phyloP scores from a whole-genome alignment of 495 filamentous ascomycete genomes.

The Podospora pseudocomata region DNA sequence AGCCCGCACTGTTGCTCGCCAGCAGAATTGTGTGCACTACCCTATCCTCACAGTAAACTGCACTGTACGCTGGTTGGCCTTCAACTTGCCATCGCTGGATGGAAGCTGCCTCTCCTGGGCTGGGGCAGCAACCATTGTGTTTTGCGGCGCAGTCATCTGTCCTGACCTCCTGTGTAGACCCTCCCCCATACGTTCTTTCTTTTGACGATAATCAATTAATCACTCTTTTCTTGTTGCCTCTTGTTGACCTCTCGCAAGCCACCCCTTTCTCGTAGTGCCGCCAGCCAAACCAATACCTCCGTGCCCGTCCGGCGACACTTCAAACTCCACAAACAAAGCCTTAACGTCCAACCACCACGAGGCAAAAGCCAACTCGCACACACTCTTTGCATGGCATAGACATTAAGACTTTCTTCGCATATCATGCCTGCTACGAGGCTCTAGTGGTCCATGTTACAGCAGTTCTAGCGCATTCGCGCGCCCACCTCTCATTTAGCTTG shows the following conservation, averaged over 20 bases:
- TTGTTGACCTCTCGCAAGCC: not conserved
- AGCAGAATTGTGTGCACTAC: no score
- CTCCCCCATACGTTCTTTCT: slow-evolving; percentile 6
- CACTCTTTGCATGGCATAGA: not conserved
- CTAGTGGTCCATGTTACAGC: slow-evolving; percentile 17
- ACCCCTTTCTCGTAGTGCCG: not conserved
- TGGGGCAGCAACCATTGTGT: no score
- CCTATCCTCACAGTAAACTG: not conserved
- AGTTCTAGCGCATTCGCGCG: slow-evolving; percentile 31
- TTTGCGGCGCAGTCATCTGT: slow-evolving; percentile 6
- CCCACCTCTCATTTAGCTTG: slow-evolving; percentile 6
- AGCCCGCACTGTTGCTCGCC: not conserved
- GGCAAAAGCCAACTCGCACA: not conserved
- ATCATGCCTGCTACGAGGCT: slow-evolving; percentile 23
- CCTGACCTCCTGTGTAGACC: slow-evolving; percentile 5
- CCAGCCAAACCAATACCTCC: not conserved
- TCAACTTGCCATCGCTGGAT: slow-evolving; percentile 19
- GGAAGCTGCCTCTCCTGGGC: not conserved
- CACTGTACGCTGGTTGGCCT: slow-evolving; percentile 10
- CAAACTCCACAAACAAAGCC: not conserved
- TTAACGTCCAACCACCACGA: not conserved
- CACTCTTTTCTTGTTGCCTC: not conserved
- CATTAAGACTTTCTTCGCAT: not conserved
- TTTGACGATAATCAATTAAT: not conserved
- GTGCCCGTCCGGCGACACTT: not conserved